Base-by-base conservation (phyloP, 2,329 filamentous ascomycete species). In the Zymoseptoria pseudotritici region DNA sequence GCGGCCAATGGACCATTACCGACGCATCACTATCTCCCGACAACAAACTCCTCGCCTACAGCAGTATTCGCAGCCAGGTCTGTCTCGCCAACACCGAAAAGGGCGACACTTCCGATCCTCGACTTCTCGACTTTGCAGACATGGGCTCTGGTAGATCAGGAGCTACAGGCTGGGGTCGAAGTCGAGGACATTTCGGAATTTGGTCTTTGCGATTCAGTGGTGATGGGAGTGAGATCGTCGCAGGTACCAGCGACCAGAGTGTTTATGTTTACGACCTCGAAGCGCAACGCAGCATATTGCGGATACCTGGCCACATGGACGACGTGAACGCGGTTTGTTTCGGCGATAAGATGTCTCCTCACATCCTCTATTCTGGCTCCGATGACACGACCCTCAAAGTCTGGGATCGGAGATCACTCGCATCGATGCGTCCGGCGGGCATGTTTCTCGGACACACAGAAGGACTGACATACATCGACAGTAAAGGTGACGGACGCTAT, bases 321-420 rank as follows among this genome's bases (percentile, higher is more conserved):
- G 91, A 99, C 72, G 93, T 97, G 58, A 99, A 97, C 68, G 94
- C 94, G 4, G 94, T 99, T 0, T 97, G 92, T 74, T 97, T 96
- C 70, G 94, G 91, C 0, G 92, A 97, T 74, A 86, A 86, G 62
- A 83, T 84, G 29, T 95, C 90, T 0, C 93, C 94, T 1, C 92
- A 99, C 72, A 93, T 97, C 62, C 80, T 99, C 2, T 97, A 97
- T 76, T 97, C 92, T 0, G 94, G 94, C 20, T 96, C 91, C 0
- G 94, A 99, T 71, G 94, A 99, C 71, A 87, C 89, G 2, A 95
- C 91, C 0, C 83, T 97, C 69, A 96, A 96, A 71, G 91, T 99
- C 2, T 99, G 94, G 94, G 94, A 99, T 71, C 84, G 93, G 54
- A 84, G 94, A 55, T 84, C 81, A 42, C 82, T 87, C 78, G 82